Evolutionary conservation across 1,284 basidiomycete species (phyloP), one percentile per base, ranked within the genome.

Genomic region (Cystobasidium sp.): DNA sequence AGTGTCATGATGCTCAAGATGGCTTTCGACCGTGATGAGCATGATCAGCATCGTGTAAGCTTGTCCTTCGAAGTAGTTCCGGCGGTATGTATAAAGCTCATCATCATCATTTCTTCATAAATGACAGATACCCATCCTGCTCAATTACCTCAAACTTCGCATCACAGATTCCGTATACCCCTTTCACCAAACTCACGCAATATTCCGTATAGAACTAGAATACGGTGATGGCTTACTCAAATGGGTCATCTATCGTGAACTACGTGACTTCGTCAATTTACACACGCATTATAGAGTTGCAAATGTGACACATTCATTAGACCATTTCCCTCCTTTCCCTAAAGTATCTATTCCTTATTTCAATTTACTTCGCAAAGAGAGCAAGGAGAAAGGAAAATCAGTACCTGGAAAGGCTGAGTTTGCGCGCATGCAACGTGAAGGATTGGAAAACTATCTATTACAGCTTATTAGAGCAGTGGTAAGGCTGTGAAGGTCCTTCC

Each of bases 241-340:
- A 82, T 99, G 97, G 96, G 94, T 97, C 43, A 88, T 99, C 58
- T 98, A 99, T 83, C 89, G 96, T 68, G 91, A 96, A 82, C 86
- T 97, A 66, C 88, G 93, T 75, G 96, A 99, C 82, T 97, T 99
- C 81, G 78, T 97, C 68, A 91, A 90, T 43, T 83, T 99, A 20
- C 96, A 99, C 81, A 88, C 91, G 0, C 94, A 97, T 81, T 98
- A 97, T 81, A 86, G 91, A 8, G 86, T 97, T 46, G 91, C 94
- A 4, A 94, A 94, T 79, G 87, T 91, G 20, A 68, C 76, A 1
- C 72, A 77, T 24, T 78, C 77, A 6, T 71, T 77, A 56, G 78
- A 77, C 75, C 88, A 90, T 31, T 85, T 98, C 73, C 96, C 97
- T 0, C 91, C 96, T 78, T 99, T 99, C 83, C 96, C 96, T 0